Percentiles rank a stretch among this genome's conserved stretches.
These are phyloP conservation scores for Gynochthodes officinalis DNA, from an alignment of 257 asterid genomes.

Conservation along the genomic window DNA sequence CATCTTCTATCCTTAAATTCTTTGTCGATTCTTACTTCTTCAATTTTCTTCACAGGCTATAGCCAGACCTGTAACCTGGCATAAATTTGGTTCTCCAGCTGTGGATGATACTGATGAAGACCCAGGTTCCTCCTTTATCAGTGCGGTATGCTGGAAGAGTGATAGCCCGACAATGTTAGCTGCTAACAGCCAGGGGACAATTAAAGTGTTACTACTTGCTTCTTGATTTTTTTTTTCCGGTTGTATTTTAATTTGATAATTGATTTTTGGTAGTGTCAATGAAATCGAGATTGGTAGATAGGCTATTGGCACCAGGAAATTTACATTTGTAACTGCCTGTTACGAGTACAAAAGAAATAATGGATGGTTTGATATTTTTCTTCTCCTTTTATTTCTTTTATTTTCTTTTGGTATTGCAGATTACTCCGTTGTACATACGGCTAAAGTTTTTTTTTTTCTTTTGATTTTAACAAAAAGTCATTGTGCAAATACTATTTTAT, in stretches of 20 bases:
- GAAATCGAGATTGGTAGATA: neutral
- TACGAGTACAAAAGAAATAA: too few relatives aligned
- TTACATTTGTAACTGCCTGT: too few relatives aligned
- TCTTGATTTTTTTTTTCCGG: too few relatives aligned
- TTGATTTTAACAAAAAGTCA: too few relatives aligned
- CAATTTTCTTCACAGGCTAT: conserved; percentile 24
- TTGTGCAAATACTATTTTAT: too few relatives aligned
- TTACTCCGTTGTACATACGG: too few relatives aligned
- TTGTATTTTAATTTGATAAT: conserved; percentile 6
- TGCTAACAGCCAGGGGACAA: conserved; percentile 44
- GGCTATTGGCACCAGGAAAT: neutral
- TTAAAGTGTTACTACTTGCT: conserved; percentile 38
- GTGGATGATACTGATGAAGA: conserved; percentile 36
- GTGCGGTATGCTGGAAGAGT: conserved; percentile 49
- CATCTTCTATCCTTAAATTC: neutral
- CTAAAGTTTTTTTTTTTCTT: too few relatives aligned
- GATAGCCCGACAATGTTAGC: conserved; percentile 41
- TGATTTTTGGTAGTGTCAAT: neutral
- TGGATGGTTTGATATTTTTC: too few relatives aligned
- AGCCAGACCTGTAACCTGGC: conserved; percentile 40
- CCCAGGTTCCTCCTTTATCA: conserved; percentile 30
- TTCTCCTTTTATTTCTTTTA: too few relatives aligned
- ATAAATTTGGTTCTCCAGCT: conserved; percentile 34
- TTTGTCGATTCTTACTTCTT: neutral
- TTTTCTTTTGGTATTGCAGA: too few relatives aligned